Evolutionary conservation across 2,329 filamentous ascomycete genomes (phyloP).

Genomic region (Iodosphaeria phyllophila): DNA sequence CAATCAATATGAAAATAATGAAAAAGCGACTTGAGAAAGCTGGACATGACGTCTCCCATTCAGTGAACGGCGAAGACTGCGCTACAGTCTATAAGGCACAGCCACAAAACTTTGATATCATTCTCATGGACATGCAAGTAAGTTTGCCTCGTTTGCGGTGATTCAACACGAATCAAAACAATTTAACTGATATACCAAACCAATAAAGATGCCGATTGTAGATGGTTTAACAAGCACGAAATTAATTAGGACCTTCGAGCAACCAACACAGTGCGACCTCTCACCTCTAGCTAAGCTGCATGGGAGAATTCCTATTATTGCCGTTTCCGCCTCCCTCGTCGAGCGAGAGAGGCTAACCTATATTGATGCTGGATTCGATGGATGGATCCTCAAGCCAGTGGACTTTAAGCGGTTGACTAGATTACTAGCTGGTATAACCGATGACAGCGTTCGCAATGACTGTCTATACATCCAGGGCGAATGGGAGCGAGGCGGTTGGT

Average conservation of each 20-base stretch:
- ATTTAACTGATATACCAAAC: conserved; percentile 1
- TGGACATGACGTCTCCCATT: conserved; percentile 53
- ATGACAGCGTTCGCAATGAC: conserved; percentile 34
- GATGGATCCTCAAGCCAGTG: conserved; percentile 80
- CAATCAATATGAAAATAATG: conserved; percentile 68
- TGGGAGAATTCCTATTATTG: conserved; percentile 61
- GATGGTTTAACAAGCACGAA: conserved; percentile 69
- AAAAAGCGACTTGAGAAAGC: conserved; percentile 62
- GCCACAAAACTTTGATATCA: conserved; percentile 47
- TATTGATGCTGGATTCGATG: conserved; percentile 65
- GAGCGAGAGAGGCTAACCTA: conserved; percentile 54
- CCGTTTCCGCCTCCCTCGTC: conserved; percentile 65
- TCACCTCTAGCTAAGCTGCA: conserved; percentile 41
- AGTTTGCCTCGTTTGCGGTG: conserved; percentile 11
- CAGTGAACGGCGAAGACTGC: conserved; percentile 74
- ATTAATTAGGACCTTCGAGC: conserved; percentile 62
- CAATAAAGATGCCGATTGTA: conserved; percentile 68
- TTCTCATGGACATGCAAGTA: conserved; percentile 90
- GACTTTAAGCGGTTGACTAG: conserved; percentile 57
- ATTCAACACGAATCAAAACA: no score
- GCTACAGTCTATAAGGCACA: conserved; percentile 49
- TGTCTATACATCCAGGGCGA: conserved; percentile 51
- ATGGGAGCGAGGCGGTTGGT: conserved; percentile 85
- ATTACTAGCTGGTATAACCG: conserved; percentile 50
- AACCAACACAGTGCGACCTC: conserved; percentile 25